These are phyloP conservation scores for Trichosporon faecale DNA, from an alignment of 1,284 basidiomycete genomes.

Conservation along the genomic window DNA sequence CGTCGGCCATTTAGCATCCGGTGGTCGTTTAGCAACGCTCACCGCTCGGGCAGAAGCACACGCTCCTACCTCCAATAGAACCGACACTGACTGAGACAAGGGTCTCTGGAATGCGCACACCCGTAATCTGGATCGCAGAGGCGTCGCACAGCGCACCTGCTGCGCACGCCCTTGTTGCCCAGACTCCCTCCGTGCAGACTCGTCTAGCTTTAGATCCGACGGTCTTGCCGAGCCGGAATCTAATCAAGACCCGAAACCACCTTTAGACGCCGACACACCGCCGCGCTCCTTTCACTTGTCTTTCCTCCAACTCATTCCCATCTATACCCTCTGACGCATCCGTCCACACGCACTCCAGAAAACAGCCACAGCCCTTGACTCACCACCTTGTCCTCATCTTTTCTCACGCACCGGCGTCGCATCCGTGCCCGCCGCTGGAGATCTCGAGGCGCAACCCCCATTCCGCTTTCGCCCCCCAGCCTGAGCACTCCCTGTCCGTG, in stretches of 20 bases:
- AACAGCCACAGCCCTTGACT: not conserved
- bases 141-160: not conserved
- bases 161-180: not conserved
- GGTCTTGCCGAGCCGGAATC: not conserved
- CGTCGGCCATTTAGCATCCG: too few species aligned
- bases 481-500: not conserved
- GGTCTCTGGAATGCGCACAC: not conserved
- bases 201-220: not conserved
- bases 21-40: too few species aligned
- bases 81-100: not conserved
- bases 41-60: too few species aligned
- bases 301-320: not conserved
- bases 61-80: too few species aligned
- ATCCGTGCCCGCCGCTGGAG: not conserved
- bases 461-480: not conserved
- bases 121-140: not conserved
- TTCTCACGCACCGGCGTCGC: not conserved
- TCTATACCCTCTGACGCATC: not conserved
- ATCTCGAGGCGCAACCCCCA: not conserved
- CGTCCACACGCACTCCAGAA: not conserved
- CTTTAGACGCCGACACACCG: not conserved
- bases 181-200: not conserved
- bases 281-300: not conserved
- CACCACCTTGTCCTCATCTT: not conserved
- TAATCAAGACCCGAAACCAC: not conserved